Evolutionary conservation across 2,329 filamentous ascomycete species (phyloP).

Genomic region (Chalaropsis ovoidea): DNA sequence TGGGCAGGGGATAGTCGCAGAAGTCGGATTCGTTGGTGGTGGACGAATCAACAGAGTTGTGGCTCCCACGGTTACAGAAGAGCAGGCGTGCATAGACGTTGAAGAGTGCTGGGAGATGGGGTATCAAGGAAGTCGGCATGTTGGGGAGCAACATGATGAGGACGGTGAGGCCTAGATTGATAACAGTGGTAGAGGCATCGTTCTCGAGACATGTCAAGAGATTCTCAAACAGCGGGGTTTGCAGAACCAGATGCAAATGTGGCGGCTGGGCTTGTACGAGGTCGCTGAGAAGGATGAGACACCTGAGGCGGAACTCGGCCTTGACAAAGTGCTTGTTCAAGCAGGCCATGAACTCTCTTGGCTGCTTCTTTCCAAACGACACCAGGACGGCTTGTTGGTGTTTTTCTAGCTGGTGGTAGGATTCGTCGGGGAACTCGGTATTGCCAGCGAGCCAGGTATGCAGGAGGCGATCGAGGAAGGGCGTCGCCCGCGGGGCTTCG

Average conservation of each 20-base stretch:
- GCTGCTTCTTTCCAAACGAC: conserved; percentile 56
- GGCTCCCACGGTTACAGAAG: conserved; percentile 59
- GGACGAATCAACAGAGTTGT: conserved; percentile 33
- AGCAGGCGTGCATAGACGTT: conserved; percentile 70
- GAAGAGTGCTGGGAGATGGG: conserved; percentile 62
- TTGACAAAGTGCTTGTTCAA: conserved; percentile 58
- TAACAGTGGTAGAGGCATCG: conserved; percentile 65
- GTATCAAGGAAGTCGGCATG: conserved; percentile 61
- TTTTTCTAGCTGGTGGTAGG: conserved; percentile 37
- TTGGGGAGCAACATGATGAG: conserved; percentile 76
- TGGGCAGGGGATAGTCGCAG: conserved; percentile 17
- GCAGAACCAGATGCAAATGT: conserved; percentile 61
- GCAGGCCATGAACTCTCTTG: conserved; percentile 55
- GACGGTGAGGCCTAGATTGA: conserved; percentile 64
- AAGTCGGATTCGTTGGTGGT: conserved; percentile 24
- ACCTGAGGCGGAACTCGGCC: conserved; percentile 52
- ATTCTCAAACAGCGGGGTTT: conserved; percentile 62
- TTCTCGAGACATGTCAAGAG: conserved; percentile 64
- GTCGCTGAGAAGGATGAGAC: conserved; percentile 57
- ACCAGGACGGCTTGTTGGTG: conserved; percentile 45
- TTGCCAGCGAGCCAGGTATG: conserved; percentile 47
- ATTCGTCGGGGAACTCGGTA: conserved; percentile 26
- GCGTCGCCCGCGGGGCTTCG: conserved; percentile 33
- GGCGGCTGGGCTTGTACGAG: conserved; percentile 70
- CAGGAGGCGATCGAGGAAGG: conserved; percentile 49